Base-by-base conservation (phyloP, 2,329 filamentous ascomycete genomes). In the Hyphodiscus sp. region DNA sequence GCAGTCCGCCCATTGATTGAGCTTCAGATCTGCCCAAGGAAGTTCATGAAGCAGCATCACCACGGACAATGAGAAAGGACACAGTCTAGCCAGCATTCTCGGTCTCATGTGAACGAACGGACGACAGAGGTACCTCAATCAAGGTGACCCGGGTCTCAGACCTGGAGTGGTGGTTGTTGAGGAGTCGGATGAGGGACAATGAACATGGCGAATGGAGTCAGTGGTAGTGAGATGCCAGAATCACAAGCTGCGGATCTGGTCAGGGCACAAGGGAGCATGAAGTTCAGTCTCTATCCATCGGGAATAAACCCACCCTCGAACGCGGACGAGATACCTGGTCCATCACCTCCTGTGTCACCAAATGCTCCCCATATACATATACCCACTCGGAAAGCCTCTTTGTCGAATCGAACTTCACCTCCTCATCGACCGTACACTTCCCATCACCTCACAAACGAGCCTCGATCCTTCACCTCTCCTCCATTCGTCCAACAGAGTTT, bases 221-320 rank as follows among this genome's bases (percentile, higher is more conserved):
- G 58, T 61, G 62, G 58, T 19, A 49, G 50, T 45, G 61, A 52
- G 41, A 55, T 51, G 45, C 41, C 53, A 7, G 45, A 55, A 1
- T 47, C 46, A 45, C 51, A 49, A 19, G 49, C 61, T 49, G 51
- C 52, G 18, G 15, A 19, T 16, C 47, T 49, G 42, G 47, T 50
- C 20, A 52, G 47, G 51, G 59, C 57, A 41, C 63, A 65, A 47
- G 52, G 60, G 47, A 64, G 57, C 48, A 63, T 61, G 60, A 65
- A 64, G 49, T 63, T 66, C 57, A 62, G 57, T 52, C 57, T 65
- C 4, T 63, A 67, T 52, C 63, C 64, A 18, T 53, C 57, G 20
- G 52, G 60, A 49, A 59, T 58, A 30, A 51, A 61, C 20, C 61
- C 63, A 11, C 61, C 33, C 16, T n/a, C 33, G 58, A 44, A 52